A percentile compares a stretch with the other conserved stretches of the same genome.
phyloP scores from a whole-genome alignment of 2,329 filamentous ascomycete genomes.

The Trichophyton verrucosum region DNA sequence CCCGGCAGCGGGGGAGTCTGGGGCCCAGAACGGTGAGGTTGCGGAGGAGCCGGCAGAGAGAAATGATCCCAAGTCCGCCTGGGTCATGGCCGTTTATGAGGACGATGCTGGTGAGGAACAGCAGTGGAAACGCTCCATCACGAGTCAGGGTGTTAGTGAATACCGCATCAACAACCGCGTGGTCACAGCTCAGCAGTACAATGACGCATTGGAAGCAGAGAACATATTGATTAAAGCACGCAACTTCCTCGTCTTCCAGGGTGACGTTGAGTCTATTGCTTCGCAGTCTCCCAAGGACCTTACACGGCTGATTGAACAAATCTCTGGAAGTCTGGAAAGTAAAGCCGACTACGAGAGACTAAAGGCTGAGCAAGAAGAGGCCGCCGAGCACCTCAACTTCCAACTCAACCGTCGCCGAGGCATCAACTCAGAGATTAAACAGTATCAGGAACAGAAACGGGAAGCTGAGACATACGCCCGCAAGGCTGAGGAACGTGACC shows the following conservation, averaged over 20 bases:
- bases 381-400: conserved; percentile 75
- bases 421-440: conserved; percentile 95
- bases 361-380: conserved; percentile 75
- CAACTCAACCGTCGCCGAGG: conserved; percentile 80
- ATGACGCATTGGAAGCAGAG: conserved; percentile 78
- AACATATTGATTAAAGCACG: conserved; percentile 97
- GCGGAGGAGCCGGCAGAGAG: conserved; percentile 49
- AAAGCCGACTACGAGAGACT: conserved; percentile 86
- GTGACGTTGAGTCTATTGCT: conserved; percentile 92
- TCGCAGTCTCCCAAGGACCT: conserved; percentile 89
- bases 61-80: conserved; percentile 82
- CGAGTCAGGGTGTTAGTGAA: conserved; percentile 74
- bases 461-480: conserved; percentile 88
- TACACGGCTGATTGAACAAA: conserved; percentile 89
- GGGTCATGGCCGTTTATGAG: conserved; percentile 99
- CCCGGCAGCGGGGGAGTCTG: conserved; percentile 47
- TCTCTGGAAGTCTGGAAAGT: conserved; percentile 88
- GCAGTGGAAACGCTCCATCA: conserved; percentile 91
- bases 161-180: conserved; percentile 91
- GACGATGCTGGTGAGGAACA: conserved; percentile 93
- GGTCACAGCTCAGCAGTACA: conserved; percentile 85
- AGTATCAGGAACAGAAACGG: conserved; percentile 91
- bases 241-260: conserved; percentile 97
- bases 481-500: conserved; percentile 80
- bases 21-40: conserved; percentile 49